Evolutionary conservation across 2,329 filamentous ascomycete species (phyloP), one percentile per base, ranked within the genome.

Genomic region (Trichothecium sympodiale): DNA sequence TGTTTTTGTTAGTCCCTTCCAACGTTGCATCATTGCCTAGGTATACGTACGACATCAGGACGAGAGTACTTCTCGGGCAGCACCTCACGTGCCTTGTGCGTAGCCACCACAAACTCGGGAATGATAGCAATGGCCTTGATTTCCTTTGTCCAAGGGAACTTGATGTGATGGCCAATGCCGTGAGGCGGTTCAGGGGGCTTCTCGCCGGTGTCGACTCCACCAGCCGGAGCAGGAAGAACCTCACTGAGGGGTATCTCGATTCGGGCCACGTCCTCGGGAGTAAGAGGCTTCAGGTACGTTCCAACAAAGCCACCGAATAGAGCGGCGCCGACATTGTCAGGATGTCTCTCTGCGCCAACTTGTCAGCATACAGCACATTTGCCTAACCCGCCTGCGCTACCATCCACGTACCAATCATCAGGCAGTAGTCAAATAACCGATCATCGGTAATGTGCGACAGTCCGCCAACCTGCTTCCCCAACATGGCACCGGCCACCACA

Each of bases 41-140:
- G 16, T 18, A 38, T 26, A 68, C 76, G 51, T 64, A 93, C 85
- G 53, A 94, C 81, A 57, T 95, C 89, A 37, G 77, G 73, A 43
- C 86, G 74, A 14, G 79, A 72, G 55, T 96, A 98, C 38, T 73
- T 66, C 31, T 75, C 73, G 3, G 91, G 91, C 25, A 98, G 67
- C 15, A 94, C 89, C 39, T 79, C 77, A 51, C 91, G 77, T 5
- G 91, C 89, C 53, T 86, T 83, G 41, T 89, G 87, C 2, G 91
- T 98, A n/a, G 87, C 77, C 20, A 96, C 88, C 56, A 94, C 84
- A 53, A 96, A 98, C 49, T 94, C 76, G 8, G 91, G 91, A 42
- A 98, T 94, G 49, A 98, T 89, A 46, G 88, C 87, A 45, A 98
- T 81, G 42, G 88, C 89, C 67, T 95, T 96, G 69, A 98, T 94